Base-by-base conservation (phyloP, 2,329 filamentous ascomycete genomes). In the Emericellopsis cladophorae region DNA sequence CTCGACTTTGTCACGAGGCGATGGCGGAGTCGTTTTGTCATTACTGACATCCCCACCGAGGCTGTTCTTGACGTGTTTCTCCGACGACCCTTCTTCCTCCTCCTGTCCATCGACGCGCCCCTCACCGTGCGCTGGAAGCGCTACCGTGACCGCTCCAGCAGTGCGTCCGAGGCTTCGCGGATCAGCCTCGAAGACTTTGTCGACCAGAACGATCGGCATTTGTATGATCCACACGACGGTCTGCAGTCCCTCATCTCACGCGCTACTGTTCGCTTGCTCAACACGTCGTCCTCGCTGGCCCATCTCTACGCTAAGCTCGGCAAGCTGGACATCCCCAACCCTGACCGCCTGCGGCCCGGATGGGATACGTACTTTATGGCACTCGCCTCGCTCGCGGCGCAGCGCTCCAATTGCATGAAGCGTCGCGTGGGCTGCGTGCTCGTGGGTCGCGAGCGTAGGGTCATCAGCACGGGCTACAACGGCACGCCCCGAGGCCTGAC, bases 281-380 rank as follows among this genome's bases (percentile, higher is more conserved):
- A 98, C 66, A 82, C 84, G 3, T 84, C 84, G 0, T 70, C 76
- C 14, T 81, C 81, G 22, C 63, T 94, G 2, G 65, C 76, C 9
- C 74, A 82, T 49, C 72, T 96, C 6, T 79, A 87, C 57, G 67
- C 72, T 4, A 81, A 84, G 8, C 74, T 98, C 1, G 70, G 74
- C 38, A 73, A 76, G 37, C 72, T 95, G 7, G 76, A 94, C 56
- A 74, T 98, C 22, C 72, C 82, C 2, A 80, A 92, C 53, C 74
- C 81, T 29, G 75, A 84, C 51, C 81, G 92, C 2, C 70, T 98
- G 31, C 79, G 92, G 2, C 92, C 92, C 1, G 81, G 77, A 38
- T 98, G 92, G 92, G 92, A 98, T 61, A 81, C 84, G 53, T 98
- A 98, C 66, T 98, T 98, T 57, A 98, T 98, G 92, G 79, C 85